These are phyloP conservation scores for Mallotus japonicus DNA, from an alignment of 441 rosid genomes.

Conservation along the genomic window DNA sequence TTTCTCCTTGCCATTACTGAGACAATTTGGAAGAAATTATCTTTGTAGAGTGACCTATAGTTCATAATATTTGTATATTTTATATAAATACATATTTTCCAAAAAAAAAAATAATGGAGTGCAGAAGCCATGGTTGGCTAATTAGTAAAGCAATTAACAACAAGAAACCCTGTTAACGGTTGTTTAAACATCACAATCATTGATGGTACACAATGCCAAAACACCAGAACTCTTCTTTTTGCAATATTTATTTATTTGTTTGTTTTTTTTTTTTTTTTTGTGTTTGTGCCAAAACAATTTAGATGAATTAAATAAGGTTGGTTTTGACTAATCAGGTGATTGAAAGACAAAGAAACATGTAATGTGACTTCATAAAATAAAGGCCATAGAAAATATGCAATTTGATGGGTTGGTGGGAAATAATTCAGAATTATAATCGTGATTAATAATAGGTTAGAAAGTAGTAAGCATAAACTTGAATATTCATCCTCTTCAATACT, in stretches of 20 bases:
- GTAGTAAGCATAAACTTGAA: not conserved
- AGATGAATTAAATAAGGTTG: not conserved
- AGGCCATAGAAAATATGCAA: not conserved
- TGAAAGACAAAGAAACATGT: not conserved
- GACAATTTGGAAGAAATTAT: not conserved
- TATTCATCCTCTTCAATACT: not conserved
- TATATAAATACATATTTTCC: not conserved
- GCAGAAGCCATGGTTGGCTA: not conserved
- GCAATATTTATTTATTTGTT: not conserved
- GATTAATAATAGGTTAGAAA: not conserved
- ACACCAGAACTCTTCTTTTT: conserved; percentile 12
- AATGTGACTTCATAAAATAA: not conserved
- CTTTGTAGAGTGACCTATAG: not conserved
- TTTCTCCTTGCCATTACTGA: too few relatives aligned
- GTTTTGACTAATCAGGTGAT: conserved; percentile 2
- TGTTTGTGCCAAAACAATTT: not conserved
- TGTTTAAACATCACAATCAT: conserved; percentile 4
- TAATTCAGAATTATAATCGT: not conserved
- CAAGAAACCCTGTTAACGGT: not conserved
- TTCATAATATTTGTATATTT: too few relatives aligned
- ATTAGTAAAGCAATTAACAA: not conserved
- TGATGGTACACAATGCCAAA: conserved; percentile 7
- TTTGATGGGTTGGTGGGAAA: conserved; percentile 20
- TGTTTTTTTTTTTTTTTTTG: not conserved
- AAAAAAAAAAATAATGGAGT: not conserved